A percentile compares a stretch with the other conserved stretches of the same genome.
These are phyloP conservation scores for Euphorbia peplus DNA, from an alignment of 345 rosid species.

Conservation along the genomic window DNA sequence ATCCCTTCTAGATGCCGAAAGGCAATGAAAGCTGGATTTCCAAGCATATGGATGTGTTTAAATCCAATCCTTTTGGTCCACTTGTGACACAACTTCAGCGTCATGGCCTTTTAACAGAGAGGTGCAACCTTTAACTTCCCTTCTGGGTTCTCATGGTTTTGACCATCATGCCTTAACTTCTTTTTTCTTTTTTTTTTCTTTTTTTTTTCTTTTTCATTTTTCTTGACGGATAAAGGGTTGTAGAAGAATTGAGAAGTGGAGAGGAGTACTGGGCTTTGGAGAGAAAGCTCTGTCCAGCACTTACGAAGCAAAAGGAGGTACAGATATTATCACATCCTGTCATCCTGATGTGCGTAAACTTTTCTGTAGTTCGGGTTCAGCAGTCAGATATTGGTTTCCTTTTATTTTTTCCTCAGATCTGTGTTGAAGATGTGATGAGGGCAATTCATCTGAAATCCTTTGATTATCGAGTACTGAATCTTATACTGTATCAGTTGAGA, in stretches of 20 bases:
- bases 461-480: conserved; percentile 83
- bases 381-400: not conserved
- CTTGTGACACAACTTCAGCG: conserved; percentile 49
- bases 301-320: conserved; percentile 50
- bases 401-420: conserved; percentile 37
- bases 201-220: not conserved
- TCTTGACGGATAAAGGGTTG: conserved; percentile 45
- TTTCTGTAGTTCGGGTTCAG: not conserved
- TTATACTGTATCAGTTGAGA: conserved; percentile 69
- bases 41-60: conserved; percentile 30
- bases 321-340: not conserved
- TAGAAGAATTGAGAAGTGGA: conserved; percentile 61
- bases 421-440: conserved; percentile 64
- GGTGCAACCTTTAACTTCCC: conserved; percentile 30
- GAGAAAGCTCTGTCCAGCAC: conserved; percentile 77
- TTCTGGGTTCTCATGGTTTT: conserved; percentile 4
- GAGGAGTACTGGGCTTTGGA: conserved; percentile 87
- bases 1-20: conserved; percentile 36
- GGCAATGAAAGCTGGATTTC: conserved; percentile 24
- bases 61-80: conserved; percentile 50
- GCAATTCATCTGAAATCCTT: conserved; percentile 83
- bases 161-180: conserved; percentile 4
- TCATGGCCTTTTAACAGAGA: conserved; percentile 58
- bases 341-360: not conserved
- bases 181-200: not conserved